phyloP scores from a whole-genome alignment of 1,139 yeast species.

The Pichia sp. region DNA sequence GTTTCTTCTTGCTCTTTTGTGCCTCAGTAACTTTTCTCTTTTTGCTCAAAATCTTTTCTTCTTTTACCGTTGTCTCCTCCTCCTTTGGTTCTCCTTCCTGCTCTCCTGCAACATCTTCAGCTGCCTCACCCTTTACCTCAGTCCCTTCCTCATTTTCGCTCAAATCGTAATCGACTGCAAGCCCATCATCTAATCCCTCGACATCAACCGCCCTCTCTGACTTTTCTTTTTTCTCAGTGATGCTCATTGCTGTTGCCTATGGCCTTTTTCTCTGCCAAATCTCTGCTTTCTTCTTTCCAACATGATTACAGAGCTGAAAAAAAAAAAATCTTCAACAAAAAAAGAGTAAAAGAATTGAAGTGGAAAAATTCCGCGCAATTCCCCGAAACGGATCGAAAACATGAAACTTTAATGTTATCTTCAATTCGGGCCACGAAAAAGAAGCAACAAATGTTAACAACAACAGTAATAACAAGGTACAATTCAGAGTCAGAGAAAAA shows the following conservation, averaged over 20 bases:
- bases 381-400: not conserved
- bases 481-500: not conserved
- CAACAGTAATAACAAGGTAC: not conserved
- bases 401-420: not conserved
- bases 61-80: not conserved
- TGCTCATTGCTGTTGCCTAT: not conserved
- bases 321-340: not conserved
- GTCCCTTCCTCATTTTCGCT: constrained; percentile 31
- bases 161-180: constrained; percentile 38
- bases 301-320: not conserved
- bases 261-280: not conserved
- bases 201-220: constrained; percentile 6
- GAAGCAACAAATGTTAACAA: not conserved
- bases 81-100: constrained; percentile 13
- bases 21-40: constrained; percentile 33
- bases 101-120: constrained; percentile 25
- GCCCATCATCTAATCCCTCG: constrained; percentile 69
- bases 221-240: not conserved
- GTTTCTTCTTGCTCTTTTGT: constrained; percentile 48
- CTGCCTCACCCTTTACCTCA: constrained; percentile 26
- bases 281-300: not conserved
- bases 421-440: not conserved
- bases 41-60: constrained; percentile 13
- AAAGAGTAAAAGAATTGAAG: not conserved
- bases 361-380: constrained; percentile 1